These are phyloP conservation scores for Alternaria arbusti DNA, from an alignment of 2,329 filamentous ascomycete genomes.

Conservation along the genomic window DNA sequence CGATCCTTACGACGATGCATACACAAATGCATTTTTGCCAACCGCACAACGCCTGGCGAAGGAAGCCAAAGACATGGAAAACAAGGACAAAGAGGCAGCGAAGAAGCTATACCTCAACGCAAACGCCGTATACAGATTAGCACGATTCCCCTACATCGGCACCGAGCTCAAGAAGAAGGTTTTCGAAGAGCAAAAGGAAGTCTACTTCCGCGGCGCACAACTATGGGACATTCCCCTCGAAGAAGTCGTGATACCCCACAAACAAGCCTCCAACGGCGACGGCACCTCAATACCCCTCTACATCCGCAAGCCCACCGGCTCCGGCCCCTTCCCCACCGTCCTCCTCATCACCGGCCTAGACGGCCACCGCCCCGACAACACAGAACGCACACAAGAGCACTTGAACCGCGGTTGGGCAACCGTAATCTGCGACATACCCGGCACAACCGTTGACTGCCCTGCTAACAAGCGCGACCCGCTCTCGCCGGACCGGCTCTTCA, in stretches of 20 bases:
- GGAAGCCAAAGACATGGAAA: conserved; percentile 47
- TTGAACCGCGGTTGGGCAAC: conserved; percentile 56
- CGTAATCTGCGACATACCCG: conserved; percentile 62
- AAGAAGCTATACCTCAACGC: conserved; percentile 70
- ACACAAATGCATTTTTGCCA: conserved; percentile 68
- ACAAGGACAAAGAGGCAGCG: conserved; percentile 57
- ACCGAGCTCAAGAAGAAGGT: conserved; percentile 62
- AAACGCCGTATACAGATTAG: conserved; percentile 73
- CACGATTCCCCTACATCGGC: conserved; percentile 68
- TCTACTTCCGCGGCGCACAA: conserved; percentile 62
- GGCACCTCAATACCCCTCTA: conserved; percentile 66
- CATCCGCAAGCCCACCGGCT: conserved; percentile 60
- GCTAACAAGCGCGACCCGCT: conserved; percentile 56
- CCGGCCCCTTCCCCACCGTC: conserved; percentile 56
- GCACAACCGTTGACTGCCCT: conserved; percentile 61
- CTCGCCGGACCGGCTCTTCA: conserved; percentile 60
- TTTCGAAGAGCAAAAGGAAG: conserved; percentile 69
- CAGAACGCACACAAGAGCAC: conserved; percentile 54
- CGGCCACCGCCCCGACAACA: conserved; percentile 61
- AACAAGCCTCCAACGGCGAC: conserved; percentile 58
- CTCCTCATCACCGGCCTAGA: conserved; percentile 64
- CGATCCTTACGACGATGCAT: conserved; percentile 68
- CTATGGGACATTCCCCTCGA: conserved; percentile 59
- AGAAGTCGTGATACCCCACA: conserved; percentile 67
- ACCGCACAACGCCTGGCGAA: conserved; percentile 63